Evolutionary conservation across 345 rosid genomes (phyloP).

Genomic region (Psidium guajava): DNA sequence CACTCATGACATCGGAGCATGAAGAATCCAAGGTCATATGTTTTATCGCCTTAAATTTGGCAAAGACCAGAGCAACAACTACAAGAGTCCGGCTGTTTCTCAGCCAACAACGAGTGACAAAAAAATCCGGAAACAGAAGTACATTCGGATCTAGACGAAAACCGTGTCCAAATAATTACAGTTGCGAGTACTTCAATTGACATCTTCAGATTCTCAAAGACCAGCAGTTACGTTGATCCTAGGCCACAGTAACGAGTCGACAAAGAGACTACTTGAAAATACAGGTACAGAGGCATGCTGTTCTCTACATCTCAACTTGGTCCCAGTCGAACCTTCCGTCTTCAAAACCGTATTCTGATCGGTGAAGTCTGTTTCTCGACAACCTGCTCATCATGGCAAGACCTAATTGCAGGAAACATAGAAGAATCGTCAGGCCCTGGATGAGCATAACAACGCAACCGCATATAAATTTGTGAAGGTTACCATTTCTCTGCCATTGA

Average conservation of each 20-base stretch:
- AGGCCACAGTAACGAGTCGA: background rate
- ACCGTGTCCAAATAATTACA: background rate
- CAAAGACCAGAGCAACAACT: background rate
- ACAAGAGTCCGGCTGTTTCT: background rate
- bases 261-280: background rate
- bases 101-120: background rate
- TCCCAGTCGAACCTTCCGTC: constrained; percentile 24
- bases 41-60: background rate
- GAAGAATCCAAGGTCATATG: background rate
- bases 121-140: background rate
- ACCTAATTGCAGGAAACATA: constrained; percentile 23
- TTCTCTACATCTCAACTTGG: constrained; percentile 15
- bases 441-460: background rate
- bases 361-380: constrained; percentile 27
- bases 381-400: constrained; percentile 41
- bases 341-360: constrained; percentile 16
- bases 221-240: background rate
- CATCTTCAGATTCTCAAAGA: background rate
- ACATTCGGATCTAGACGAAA: background rate
- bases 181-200: background rate
- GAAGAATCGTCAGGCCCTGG: background rate
- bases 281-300: background rate
- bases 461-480: background rate
- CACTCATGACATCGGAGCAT: background rate
- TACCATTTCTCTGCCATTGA: background rate